Percentiles rank a stretch among this genome's conserved stretches.
phyloP scores from a whole-genome alignment of 2,329 filamentous ascomycete species.

The Aspergillus udagawae region DNA sequence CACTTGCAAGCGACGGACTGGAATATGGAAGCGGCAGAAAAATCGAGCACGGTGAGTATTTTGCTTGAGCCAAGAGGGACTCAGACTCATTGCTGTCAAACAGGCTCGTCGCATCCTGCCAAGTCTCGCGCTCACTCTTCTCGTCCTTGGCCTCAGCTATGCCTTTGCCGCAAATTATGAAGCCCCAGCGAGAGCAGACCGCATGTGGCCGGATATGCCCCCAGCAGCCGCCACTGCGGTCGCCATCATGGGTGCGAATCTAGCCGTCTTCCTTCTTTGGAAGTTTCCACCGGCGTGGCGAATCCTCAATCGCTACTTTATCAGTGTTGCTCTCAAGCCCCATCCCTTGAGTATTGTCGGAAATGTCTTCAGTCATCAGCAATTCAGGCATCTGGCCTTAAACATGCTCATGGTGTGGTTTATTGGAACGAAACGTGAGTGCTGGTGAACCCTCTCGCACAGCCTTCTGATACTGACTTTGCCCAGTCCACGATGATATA shows the following conservation, averaged over 20 bases:
- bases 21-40: slow-evolving; percentile 28
- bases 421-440: slow-evolving; percentile 49
- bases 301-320: slow-evolving; percentile 54
- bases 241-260: slow-evolving; percentile 49
- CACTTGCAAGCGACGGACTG: slow-evolving; percentile 35
- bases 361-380: slow-evolving; percentile 56
- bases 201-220: slow-evolving; percentile 48
- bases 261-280: slow-evolving; percentile 50
- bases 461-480: neutral
- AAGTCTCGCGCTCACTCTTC: slow-evolving; percentile 36
- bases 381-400: slow-evolving; percentile 46
- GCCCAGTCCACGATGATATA: slow-evolving; percentile 52
- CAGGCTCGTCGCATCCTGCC: slow-evolving; percentile 46
- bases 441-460: neutral
- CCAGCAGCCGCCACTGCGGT: slow-evolving; percentile 51
- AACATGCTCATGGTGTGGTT: slow-evolving; percentile 55
- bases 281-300: slow-evolving; percentile 52
- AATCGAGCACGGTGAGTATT: slow-evolving; percentile 31
- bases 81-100: neutral
- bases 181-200: slow-evolving; percentile 44
- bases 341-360: slow-evolving; percentile 50
- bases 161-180: slow-evolving; percentile 47
- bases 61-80: neutral
- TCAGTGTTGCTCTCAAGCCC: slow-evolving; percentile 51
- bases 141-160: slow-evolving; percentile 41